Evolutionary conservation across 2,329 filamentous ascomycete genomes (phyloP), one percentile per base, ranked within the genome.

Genomic region (Cercospora beticola): DNA sequence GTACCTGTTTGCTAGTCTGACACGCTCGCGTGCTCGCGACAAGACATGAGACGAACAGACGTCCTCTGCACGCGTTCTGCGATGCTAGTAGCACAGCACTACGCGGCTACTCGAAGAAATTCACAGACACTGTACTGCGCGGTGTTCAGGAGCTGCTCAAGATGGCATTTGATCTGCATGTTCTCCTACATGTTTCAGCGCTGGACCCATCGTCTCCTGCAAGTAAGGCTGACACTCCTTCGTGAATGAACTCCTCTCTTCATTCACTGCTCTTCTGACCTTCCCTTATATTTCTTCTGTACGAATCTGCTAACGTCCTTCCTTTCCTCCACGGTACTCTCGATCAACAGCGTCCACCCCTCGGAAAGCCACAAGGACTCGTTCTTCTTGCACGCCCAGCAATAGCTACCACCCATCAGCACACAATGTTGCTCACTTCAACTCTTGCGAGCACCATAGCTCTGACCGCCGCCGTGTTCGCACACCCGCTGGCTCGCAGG

Each of bases 371-470:
- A 23, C 46, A 14, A 52, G 21, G 46, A 26, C 18, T 23, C 46
- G 5, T 52, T 23, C 46, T 18, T 49, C n/a, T 52, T 26, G 30
- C 30, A 43, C 36, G 16, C 36, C 36, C 58, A 46, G n/a, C 58
- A 61, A 36, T 12, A 43, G n/a, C 33, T 23, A 61, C 12, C 31
- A 43, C 14, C 26, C 30, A 26, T 21, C 46, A 62, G n/a, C 52
- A 30, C 28, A 49, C 54, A 23, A 26, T 21, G 43, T 65, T 70
- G 62, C 62, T 62, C 46, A 16, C 49, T 33, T 62, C 62, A 56
- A 56, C 52, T 12, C 36, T 65, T 6, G 18, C 66, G 33, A 40
- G 49, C 30, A 60, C 65, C 30, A 9, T 69, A 12, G 60, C 28
- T 21, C 60, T 66, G 62, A 36, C 65, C n/a, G 31, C 62, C 36